phyloP scores from a whole-genome alignment of 106 monocot genomes.

The Allium sativum region DNA sequence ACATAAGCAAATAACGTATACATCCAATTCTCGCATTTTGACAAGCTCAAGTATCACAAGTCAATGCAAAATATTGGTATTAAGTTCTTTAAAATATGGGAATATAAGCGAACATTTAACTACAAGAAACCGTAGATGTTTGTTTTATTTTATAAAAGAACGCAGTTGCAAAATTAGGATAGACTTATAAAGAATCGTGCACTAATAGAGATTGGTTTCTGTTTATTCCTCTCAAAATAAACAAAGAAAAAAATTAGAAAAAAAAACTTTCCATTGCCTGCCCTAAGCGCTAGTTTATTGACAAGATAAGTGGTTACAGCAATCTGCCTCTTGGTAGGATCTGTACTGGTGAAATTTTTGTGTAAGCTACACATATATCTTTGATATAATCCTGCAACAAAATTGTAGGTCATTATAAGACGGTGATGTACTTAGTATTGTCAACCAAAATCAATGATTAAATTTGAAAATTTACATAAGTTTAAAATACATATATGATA shows the following conservation, averaged over 20 bases:
- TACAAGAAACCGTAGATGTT: neutral
- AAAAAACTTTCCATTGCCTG: conserved; percentile 96
- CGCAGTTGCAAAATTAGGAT: neutral
- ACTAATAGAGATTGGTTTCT: too few relatives aligned
- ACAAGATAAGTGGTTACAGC: conserved; percentile 85
- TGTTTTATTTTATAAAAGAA: neutral
- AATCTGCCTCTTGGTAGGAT: conserved; percentile 65
- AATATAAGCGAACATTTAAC: neutral
- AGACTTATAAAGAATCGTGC: too few relatives aligned
- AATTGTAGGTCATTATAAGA: too few relatives aligned
- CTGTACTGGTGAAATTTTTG: conserved; percentile 75
- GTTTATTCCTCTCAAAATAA: too few relatives aligned
- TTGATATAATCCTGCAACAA: conserved; percentile 63
- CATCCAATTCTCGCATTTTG: too few relatives aligned
- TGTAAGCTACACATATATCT: conserved; percentile 61
- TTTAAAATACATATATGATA: conserved; percentile 9
- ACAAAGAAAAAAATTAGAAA: conserved; percentile 1
- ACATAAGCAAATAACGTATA: too few relatives aligned
- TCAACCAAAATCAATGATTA: neutral
- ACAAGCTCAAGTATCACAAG: too few relatives aligned
- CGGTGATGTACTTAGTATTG: neutral
- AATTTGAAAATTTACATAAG: neutral
- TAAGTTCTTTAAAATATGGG: too few relatives aligned
- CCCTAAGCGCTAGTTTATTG: conserved; percentile 59
- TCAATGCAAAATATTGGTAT: too few relatives aligned